Percentiles rank a stretch among this genome's conserved stretches.
Evolutionary conservation across 2,329 filamentous ascomycete species (phyloP).

Genomic region (Trichophyton verrucosum): DNA sequence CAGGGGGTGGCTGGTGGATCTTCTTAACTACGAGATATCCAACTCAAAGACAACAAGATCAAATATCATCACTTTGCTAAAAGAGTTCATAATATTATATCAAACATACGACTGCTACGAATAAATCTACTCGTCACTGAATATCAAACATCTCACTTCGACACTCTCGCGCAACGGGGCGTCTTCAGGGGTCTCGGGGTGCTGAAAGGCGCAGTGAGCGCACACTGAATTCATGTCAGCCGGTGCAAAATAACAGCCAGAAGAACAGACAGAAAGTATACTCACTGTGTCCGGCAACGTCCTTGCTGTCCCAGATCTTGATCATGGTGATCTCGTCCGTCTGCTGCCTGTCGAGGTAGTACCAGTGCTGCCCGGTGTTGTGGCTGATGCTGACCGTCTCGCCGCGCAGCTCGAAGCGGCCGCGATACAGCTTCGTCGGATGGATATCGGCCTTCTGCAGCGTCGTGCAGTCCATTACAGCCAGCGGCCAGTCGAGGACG

Average conservation of each 20-base stretch:
- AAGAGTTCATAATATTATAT: no score
- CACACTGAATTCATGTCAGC: not conserved
- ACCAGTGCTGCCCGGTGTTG: slow-evolving; percentile 55
- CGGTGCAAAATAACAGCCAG: not conserved
- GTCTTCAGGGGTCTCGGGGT: slow-evolving; percentile 58
- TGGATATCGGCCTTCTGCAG: slow-evolving; percentile 51
- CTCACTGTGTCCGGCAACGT: slow-evolving; percentile 31
- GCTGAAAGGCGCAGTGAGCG: slow-evolving; percentile 65
- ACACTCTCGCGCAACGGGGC: slow-evolving; percentile 73
- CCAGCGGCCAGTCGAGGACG: slow-evolving; percentile 45
- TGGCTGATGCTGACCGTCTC: slow-evolving; percentile 60
- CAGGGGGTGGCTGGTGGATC: not conserved
- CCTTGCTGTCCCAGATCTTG: slow-evolving; percentile 60
- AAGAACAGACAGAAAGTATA: slow-evolving; percentile 12
- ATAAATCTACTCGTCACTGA: slow-evolving; percentile 25
- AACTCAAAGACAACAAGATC: no score
- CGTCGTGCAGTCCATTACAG: slow-evolving; percentile 43
- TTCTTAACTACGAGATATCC: not conserved
- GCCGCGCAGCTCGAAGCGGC: slow-evolving; percentile 45
- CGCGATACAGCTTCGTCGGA: slow-evolving; percentile 61
- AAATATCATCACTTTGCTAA: no score
- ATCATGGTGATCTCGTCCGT: slow-evolving; percentile 58
- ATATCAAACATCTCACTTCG: slow-evolving; percentile 74
- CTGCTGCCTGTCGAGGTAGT: slow-evolving; percentile 68
- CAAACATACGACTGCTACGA: no score